These are phyloP conservation scores for Colletotrichum gloeosporioides DNA, from an alignment of 2,329 filamentous ascomycete genomes.

Conservation along the genomic window DNA sequence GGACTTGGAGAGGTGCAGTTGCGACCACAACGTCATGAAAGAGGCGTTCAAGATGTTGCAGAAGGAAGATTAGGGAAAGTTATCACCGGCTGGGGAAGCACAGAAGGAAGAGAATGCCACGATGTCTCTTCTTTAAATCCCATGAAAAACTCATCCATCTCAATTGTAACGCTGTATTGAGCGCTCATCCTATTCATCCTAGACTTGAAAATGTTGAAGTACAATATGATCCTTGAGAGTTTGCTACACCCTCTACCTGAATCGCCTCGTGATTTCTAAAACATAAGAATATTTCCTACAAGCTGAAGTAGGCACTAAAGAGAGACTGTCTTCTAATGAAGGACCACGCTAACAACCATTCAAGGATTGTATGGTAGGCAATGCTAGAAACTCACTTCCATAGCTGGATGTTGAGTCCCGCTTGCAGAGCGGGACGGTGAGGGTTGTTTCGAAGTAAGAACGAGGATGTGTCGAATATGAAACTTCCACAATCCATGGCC, in stretches of 20 bases:
- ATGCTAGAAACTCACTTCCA: too few species aligned
- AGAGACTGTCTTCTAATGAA: too few species aligned
- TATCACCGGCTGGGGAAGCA: not conserved
- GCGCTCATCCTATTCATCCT: rapidly evolving
- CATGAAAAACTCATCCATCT: not conserved
- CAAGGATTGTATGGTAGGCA: too few species aligned
- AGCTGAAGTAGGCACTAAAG: too few species aligned
- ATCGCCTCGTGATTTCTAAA: too few species aligned
- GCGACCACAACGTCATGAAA: not conserved
- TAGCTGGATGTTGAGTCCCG: too few species aligned
- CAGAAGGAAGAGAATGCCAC: not conserved
- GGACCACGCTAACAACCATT: too few species aligned
- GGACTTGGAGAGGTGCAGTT: not conserved
- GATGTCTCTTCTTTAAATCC: not conserved
- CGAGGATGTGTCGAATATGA: not conserved
- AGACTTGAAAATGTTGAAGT: not conserved
- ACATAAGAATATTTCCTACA: too few species aligned
- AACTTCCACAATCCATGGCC: not conserved
- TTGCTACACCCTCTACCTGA: too few species aligned
- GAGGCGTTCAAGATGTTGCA: not conserved
- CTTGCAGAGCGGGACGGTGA: too few species aligned
- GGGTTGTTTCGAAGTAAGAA: not conserved
- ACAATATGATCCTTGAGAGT: too few species aligned
- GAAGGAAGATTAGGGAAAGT: not conserved
- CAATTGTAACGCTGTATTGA: not conserved